Base-by-base conservation (phyloP, 1,284 basidiomycete genomes). In the Sporisorium graminicola region DNA sequence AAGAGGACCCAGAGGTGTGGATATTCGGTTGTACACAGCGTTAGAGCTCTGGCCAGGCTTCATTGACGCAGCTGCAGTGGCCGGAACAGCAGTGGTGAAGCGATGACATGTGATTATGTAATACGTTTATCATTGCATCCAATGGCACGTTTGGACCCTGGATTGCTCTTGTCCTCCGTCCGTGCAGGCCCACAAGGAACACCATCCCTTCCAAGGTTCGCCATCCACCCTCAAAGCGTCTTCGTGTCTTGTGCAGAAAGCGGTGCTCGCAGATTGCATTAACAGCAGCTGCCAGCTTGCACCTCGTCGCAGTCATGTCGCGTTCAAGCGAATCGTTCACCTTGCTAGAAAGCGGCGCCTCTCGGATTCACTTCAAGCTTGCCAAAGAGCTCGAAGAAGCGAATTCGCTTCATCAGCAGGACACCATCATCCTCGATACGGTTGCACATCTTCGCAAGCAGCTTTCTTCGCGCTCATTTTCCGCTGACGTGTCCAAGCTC, bases 351-450 rank as follows among this genome's bases (percentile, higher is more conserved):
- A 74, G 70, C 35, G 70, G 70, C 52, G 65, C 77, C 46, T 61
- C 74, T 26, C 70, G 77, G 0, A 37, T 56, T 16, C 77, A 79
- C 71, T 79, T 79, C 62, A 73, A 70, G 54, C 67, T 79, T 16
- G 66, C 68, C 31, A 79, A 77, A 40, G 52, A 46, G 7, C 62
- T 79, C 20, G 77, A 79, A 35, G 68, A 71, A 44, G 53, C 62
- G 3, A 26, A 29, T 8, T 51, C 57, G 1, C 2, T 49, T 31
- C 16, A 12, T 9, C 47, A 64, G 18, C 52, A 65, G 18, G 74
- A 77, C 37, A 22, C 13, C 20, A 49, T 68, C 42, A 47, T 79
- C 24, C 22, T 60, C 40, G 61, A 58, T 5, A 73, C 77, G 0
- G 33, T 79, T 0, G 47, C 44, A 3, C 22, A 62, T 9, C 43